Evolutionary conservation across 2,329 filamentous ascomycete species (phyloP), one percentile per base, ranked within the genome.

Genomic region (Neonectria hederae): DNA sequence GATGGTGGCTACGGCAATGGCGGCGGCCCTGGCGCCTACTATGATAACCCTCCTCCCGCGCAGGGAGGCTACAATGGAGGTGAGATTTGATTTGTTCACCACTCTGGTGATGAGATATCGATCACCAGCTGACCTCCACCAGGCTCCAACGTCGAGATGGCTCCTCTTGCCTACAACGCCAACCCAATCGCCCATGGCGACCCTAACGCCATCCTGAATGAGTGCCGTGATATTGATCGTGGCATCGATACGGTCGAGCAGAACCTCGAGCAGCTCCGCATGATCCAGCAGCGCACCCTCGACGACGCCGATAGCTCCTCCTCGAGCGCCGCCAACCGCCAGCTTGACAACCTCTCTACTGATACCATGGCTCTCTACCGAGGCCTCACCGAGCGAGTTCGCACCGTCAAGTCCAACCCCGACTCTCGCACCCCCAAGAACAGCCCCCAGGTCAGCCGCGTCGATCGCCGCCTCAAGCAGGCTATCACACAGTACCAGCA

Each of bases 341-440:
- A 92, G 73, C 87, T 97, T 69, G 92, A 97, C 67, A 82, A 83
- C 61, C 84, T 94, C 62, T 91, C 89, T 69, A 85, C 90, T 48
- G 90, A 95, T 69, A 95, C 94, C 71, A 97, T 97, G 89, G 87
- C 87, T 55, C 84, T 90, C 59, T 97, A 97, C 84, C 90, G 92
- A 67, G 87, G 86, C 64, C 87, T 98, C 62, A 92, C 91, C 61
- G 89, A 91, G 57, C 90, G 92, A 57, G 89, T 97, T 69, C 92
- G 92, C 80, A 84, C 86, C 67, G 87, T 97, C 82, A 97, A 97
- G 85, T 89, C 89, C 70, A 90, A 90, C 72, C 90, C 90, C 43
- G 93, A 94, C 65, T 90, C 92, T 26, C 87, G 88, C 63, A 88
- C 88, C 68, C 84, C 89, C 48, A 89, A 89, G 76, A 96, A 97